These are phyloP conservation scores for apple (Malus domestica) DNA, from an alignment of 306 rosid genomes.

Conservation along the genomic window DNA sequence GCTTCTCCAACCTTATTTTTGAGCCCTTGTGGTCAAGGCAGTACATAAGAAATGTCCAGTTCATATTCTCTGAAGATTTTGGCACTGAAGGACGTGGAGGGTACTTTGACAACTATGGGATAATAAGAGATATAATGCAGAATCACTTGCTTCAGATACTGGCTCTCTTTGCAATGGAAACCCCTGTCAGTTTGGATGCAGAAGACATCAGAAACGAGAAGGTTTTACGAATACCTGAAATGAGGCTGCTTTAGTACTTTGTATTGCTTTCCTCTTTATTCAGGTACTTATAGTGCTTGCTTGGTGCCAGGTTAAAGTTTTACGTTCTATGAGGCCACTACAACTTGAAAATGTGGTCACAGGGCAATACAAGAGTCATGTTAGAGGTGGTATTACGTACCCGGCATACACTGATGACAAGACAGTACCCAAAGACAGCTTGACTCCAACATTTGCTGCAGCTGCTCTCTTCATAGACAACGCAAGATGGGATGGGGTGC, in stretches of 20 bases:
- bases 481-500: conserved; percentile 97
- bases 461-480: conserved; percentile 87
- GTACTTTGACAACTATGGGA: conserved; percentile 85
- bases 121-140: conserved; percentile 93
- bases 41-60: conserved; percentile 82
- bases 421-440: conserved; percentile 78
- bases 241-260: neutral
- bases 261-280: neutral
- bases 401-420: conserved; percentile 72
- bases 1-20: conserved; percentile 86
- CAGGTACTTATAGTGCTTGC: conserved; percentile 4
- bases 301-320: conserved; percentile 71
- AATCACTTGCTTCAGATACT: conserved; percentile 89
- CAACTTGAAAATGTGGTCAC: conserved; percentile 50
- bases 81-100: conserved; percentile 99
- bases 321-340: conserved; percentile 82
- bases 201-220: conserved; percentile 94
- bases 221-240: conserved; percentile 32
- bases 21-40: conserved; percentile 96
- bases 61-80: conserved; percentile 86
- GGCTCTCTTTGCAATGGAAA: conserved; percentile 96
- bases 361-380: conserved; percentile 86
- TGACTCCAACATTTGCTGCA: conserved; percentile 91
- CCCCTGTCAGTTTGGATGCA: conserved; percentile 90
- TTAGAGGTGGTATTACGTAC: conserved; percentile 63